These are phyloP conservation scores for Bruguiera gymnorhiza DNA, from an alignment of 345 rosid species.

Conservation along the genomic window DNA sequence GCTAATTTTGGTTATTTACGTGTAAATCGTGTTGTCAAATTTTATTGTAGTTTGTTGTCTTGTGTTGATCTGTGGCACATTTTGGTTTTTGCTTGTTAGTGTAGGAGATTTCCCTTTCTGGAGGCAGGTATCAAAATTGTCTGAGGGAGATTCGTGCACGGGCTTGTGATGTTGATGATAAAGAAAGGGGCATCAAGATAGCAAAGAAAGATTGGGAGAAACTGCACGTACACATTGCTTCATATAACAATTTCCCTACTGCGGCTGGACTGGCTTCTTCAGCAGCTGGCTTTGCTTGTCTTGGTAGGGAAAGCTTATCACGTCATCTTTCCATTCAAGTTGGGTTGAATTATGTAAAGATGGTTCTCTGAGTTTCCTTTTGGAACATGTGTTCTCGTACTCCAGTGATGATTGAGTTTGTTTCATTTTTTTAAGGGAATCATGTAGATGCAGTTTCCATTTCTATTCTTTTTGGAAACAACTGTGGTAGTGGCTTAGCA, in stretches of 20 bases:
- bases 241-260: slow-evolving; percentile 89
- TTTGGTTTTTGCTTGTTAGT: slow-evolving; percentile 37
- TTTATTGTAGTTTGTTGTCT: not conserved
- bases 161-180: slow-evolving; percentile 73
- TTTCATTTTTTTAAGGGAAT: no score
- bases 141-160: slow-evolving; percentile 79
- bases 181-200: slow-evolving; percentile 72
- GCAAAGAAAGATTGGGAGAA: slow-evolving; percentile 84
- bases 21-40: not conserved
- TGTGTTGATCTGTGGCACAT: slow-evolving; percentile 19
- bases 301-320: slow-evolving; percentile 43
- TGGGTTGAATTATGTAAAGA: no score
- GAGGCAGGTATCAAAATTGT: slow-evolving; percentile 86
- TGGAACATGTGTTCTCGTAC: no score
- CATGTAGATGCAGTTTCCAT: no score
- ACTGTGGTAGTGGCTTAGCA: no score
- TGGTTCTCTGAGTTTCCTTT: no score
- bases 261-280: slow-evolving; percentile 99
- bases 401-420: no score
- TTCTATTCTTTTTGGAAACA: no score
- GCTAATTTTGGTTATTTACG: no score
- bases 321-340: no score
- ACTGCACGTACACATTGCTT: slow-evolving; percentile 78
- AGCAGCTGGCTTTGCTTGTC: slow-evolving; percentile 98
- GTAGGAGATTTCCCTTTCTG: slow-evolving; percentile 91